These are phyloP conservation scores for Pulveroboletus sp. DNA, from an alignment of 768 basidiomycete genomes.

Conservation along the genomic window DNA sequence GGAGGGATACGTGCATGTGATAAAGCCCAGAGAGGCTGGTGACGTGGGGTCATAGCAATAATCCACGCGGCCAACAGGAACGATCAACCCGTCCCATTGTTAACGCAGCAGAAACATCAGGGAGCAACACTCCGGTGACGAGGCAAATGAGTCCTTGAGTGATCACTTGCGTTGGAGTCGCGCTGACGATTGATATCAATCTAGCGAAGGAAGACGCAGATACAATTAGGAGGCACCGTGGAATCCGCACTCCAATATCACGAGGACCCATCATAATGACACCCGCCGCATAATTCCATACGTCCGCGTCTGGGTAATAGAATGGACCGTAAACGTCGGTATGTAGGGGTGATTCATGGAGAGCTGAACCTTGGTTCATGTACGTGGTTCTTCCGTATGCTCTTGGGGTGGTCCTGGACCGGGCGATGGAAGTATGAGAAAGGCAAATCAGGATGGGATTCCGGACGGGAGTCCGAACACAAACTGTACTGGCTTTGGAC, in stretches of 20 bases:
- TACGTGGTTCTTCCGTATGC: constrained; percentile 4
- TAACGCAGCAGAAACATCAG: not conserved
- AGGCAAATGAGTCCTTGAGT: no score
- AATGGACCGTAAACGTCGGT: not conserved
- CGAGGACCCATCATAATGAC: not conserved
- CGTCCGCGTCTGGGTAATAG: not conserved
- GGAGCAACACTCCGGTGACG: not conserved
- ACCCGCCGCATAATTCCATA: no score
- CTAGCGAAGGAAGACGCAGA: not conserved
- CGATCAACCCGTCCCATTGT: not conserved
- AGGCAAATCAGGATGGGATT: constrained; percentile 10
- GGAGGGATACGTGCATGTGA: not conserved
- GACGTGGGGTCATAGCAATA: not conserved
- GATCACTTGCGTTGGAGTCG: not conserved
- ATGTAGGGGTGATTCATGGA: not conserved
- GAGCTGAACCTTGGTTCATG: constrained; percentile 4
- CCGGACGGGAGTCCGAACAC: not conserved
- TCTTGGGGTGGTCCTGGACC: constrained; percentile 4
- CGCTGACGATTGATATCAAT: not conserved
- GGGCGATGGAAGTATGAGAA: not conserved
- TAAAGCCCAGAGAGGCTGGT: not conserved
- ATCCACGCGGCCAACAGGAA: not conserved
- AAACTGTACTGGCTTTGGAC: not conserved
- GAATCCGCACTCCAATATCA: not conserved
- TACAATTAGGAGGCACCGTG: not conserved